phyloP scores from a whole-genome alignment of 2,329 filamentous ascomycete species.

The Fusarium nygamai region DNA sequence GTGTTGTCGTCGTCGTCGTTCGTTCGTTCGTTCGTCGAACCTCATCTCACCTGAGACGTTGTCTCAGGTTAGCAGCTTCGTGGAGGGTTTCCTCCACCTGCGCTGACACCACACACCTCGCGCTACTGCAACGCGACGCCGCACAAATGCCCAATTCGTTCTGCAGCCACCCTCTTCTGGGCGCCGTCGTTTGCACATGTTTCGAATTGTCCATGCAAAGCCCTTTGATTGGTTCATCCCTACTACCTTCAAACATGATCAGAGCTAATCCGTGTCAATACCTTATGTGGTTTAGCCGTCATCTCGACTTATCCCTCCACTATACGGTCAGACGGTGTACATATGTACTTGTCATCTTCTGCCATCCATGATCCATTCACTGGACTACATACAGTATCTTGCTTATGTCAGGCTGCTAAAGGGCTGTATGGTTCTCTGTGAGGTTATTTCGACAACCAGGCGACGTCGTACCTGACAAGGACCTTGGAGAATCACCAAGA shows the following conservation, averaged over 20 bases:
- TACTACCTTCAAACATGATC: conserved; percentile 31
- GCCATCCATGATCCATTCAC: background rate
- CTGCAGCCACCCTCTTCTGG: conserved; percentile 30
- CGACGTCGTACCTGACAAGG: background rate
- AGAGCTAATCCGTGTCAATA: conserved; percentile 19
- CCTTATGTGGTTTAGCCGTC: conserved; percentile 26
- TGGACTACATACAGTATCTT: background rate
- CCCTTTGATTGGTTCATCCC: conserved; percentile 19
- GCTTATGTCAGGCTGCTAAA: background rate
- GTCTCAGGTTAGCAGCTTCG: conserved; percentile 47
- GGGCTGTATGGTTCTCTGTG: background rate
- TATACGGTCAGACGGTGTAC: background rate
- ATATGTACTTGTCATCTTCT: conserved; percentile 2
- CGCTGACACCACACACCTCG: conserved; percentile 35
- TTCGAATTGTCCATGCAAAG: conserved; percentile 23
- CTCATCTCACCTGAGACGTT: conserved; percentile 49
- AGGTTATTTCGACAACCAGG: background rate
- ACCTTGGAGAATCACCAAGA: background rate
- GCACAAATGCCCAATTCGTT: conserved; percentile 25
- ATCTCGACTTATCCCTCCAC: conserved; percentile 4
- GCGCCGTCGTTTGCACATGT: conserved; percentile 40
- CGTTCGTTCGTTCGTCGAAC: conserved; percentile 27
- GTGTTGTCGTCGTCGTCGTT: conserved; percentile 5
- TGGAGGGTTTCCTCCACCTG: conserved; percentile 38
- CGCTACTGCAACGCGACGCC: conserved; percentile 22